A percentile compares a stretch with the other conserved stretches of the same genome.
These are phyloP conservation scores for Penicillium bialowiezense DNA, from an alignment of 495 filamentous ascomycete species.

Conservation along the genomic window DNA sequence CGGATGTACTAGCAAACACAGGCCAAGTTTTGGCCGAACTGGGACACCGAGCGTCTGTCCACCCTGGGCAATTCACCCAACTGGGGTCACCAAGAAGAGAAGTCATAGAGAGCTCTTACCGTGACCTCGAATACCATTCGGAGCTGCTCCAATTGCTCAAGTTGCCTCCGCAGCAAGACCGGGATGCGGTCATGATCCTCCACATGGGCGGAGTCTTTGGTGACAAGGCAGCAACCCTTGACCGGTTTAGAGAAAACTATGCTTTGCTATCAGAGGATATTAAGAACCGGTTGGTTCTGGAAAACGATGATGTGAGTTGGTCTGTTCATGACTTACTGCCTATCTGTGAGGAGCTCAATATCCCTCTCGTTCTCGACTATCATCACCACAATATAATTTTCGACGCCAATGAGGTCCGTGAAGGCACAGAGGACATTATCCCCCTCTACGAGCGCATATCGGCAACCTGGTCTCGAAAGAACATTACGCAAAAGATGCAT, in stretches of 20 bases:
- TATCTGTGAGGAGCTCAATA: conserved; percentile 87
- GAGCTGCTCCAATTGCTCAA: conserved; percentile 79
- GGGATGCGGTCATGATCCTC: conserved; percentile 90
- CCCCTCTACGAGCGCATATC: conserved; percentile 68
- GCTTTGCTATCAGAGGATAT: conserved; percentile 58
- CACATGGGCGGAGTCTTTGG: conserved; percentile 94
- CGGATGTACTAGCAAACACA: conserved; percentile 69
- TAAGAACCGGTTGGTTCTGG: conserved; percentile 81
- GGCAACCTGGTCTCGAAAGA: conserved; percentile 82
- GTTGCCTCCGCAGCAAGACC: conserved; percentile 74
- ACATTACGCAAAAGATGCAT: conserved; percentile 94
- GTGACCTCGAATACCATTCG: conserved; percentile 87
- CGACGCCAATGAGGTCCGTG: conserved; percentile 65
- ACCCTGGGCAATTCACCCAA: conserved; percentile 93
- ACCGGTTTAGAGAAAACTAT: conserved; percentile 82
- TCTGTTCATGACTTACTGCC: conserved; percentile 88
- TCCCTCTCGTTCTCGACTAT: conserved; percentile 89
- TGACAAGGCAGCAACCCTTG: conserved; percentile 77
- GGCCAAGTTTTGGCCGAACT: conserved; percentile 76
- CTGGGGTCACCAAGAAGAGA: conserved; percentile 72
- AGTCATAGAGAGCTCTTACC: conserved; percentile 71
- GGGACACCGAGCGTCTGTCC: conserved; percentile 83
- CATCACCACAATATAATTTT: conserved; percentile 97
- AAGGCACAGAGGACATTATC: conserved; percentile 82
- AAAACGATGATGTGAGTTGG: conserved; percentile 93